phyloP scores from a whole-genome alignment of 441 rosid species.

The Adansonia madagascariensis region DNA sequence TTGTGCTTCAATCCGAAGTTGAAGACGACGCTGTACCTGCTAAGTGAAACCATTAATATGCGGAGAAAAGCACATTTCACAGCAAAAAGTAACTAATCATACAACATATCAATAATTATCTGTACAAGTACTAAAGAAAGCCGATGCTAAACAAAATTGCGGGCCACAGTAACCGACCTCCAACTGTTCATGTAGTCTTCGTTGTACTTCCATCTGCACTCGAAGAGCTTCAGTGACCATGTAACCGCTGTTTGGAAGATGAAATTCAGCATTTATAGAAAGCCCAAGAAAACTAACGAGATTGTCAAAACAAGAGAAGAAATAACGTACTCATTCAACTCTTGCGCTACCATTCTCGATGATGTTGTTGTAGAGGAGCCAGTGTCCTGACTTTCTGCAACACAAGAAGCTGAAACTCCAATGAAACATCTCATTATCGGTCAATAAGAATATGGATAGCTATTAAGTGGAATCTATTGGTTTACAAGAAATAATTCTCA shows the following conservation, averaged over 20 bases:
- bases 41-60: conserved; percentile 27
- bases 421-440: conserved; percentile 26
- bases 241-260: conserved; percentile 60
- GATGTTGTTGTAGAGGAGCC: conserved; percentile 76
- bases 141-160: no score
- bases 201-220: conserved; percentile 96
- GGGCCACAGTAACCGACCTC: conserved; percentile 57
- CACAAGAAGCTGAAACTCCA: conserved; percentile 59
- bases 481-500: background rate
- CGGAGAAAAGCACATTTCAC: background rate
- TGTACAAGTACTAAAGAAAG: no score
- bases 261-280: conserved; percentile 27
- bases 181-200: conserved; percentile 87
- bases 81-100: background rate
- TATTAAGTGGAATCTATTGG: background rate
- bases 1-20: conserved; percentile 86
- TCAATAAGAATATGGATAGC: conserved; percentile 23
- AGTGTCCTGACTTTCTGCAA: conserved; percentile 89
- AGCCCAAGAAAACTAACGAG: conserved; percentile 18
- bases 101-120: background rate
- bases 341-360: conserved; percentile 68
- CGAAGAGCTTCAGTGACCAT: conserved; percentile 91
- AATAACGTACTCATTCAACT: conserved; percentile 69
- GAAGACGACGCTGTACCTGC: conserved; percentile 89
- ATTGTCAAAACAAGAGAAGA: conserved; percentile 18